Evolutionary conservation across 371 early-diverging fungal species (phyloP).

Genomic region (Neoconidiobolus thromboides): DNA sequence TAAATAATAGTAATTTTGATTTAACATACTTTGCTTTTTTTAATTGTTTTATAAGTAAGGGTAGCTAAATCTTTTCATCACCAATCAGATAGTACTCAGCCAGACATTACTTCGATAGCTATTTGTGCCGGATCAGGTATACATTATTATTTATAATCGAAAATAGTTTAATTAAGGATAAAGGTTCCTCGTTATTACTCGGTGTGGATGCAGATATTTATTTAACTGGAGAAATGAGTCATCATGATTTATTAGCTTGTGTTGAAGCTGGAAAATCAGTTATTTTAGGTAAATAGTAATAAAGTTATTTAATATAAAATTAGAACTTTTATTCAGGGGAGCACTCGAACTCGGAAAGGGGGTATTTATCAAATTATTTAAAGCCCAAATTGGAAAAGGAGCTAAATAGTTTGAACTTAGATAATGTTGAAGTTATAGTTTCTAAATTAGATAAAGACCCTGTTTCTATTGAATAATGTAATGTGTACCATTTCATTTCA

Average conservation of each 20-base stretch:
- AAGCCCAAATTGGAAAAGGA: slow-evolving; percentile 35
- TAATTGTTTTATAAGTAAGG: slow-evolving; percentile 26
- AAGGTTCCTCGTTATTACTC: slow-evolving; percentile 32
- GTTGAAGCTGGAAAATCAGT: slow-evolving; percentile 55
- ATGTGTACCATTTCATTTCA: no score
- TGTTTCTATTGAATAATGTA: slow-evolving; percentile 30
- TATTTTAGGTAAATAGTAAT: slow-evolving; percentile 43
- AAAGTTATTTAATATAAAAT: background rate
- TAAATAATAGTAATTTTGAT: slow-evolving; percentile 30
- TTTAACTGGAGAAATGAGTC: slow-evolving; percentile 85
- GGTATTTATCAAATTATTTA: slow-evolving; percentile 57
- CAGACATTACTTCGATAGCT: slow-evolving; percentile 51
- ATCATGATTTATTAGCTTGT: slow-evolving; percentile 75
- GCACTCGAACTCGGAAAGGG: slow-evolving; percentile 87
- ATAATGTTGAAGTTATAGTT: slow-evolving; percentile 34
- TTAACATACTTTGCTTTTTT: background rate
- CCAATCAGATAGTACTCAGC: slow-evolving; percentile 19
- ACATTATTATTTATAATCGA: background rate
- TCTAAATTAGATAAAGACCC: slow-evolving; percentile 54
- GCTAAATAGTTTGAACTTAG: slow-evolving; percentile 18
- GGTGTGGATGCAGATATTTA: slow-evolving; percentile 40
- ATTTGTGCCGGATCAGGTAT: slow-evolving; percentile 86
- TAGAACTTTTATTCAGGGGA: slow-evolving; percentile 28
- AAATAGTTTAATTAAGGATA: background rate
- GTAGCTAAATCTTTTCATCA: slow-evolving; percentile 28